These are phyloP conservation scores for Psilocybe cyanescens DNA, from an alignment of 768 basidiomycete genomes.

Conservation along the genomic window DNA sequence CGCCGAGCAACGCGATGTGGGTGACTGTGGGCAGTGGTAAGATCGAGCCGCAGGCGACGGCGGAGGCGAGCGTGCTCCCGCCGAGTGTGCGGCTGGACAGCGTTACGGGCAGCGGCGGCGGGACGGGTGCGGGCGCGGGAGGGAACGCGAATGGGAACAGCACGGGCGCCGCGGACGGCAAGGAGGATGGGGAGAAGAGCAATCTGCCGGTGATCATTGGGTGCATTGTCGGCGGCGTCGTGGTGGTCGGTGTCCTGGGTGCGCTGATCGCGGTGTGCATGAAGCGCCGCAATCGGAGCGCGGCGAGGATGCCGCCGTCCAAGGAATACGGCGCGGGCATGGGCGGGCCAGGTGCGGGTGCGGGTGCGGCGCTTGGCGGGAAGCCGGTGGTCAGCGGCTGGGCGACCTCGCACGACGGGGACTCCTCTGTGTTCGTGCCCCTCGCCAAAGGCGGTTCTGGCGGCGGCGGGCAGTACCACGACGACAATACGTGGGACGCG, in stretches of 20 bases:
- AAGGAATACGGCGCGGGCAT: slow-evolving; percentile 9
- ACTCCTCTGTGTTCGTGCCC: slow-evolving; percentile 72
- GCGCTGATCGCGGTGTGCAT: slow-evolving; percentile 54
- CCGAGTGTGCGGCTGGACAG: background rate
- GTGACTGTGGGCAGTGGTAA: slow-evolving; percentile 45
- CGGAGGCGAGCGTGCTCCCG: too few relatives aligned
- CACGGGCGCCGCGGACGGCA: too few relatives aligned
- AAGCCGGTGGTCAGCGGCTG: slow-evolving; percentile 7
- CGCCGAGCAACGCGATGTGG: slow-evolving; percentile 79
- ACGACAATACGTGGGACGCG: slow-evolving; percentile 51
- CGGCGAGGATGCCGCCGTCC: slow-evolving; percentile 27
- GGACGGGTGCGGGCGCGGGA: too few relatives aligned
- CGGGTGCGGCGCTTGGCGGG: background rate
- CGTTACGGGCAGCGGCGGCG: too few relatives aligned
- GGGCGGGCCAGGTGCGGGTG: too few relatives aligned
- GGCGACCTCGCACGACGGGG: slow-evolving; percentile 19
- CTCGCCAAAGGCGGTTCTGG: slow-evolving; percentile 26
- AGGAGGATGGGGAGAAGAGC: too few relatives aligned
- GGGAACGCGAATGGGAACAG: too few relatives aligned
- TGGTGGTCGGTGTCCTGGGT: slow-evolving; percentile 51
- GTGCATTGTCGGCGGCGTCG: slow-evolving; percentile 55
- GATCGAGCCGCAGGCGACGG: slow-evolving; percentile 43
- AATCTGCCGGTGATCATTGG: slow-evolving; percentile 40
- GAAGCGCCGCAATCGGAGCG: slow-evolving; percentile 51
- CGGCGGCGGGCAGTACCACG: slow-evolving; percentile 40